Evolutionary conservation across 495 filamentous ascomycete species (phyloP).

Genomic region (Niebla homalea): DNA sequence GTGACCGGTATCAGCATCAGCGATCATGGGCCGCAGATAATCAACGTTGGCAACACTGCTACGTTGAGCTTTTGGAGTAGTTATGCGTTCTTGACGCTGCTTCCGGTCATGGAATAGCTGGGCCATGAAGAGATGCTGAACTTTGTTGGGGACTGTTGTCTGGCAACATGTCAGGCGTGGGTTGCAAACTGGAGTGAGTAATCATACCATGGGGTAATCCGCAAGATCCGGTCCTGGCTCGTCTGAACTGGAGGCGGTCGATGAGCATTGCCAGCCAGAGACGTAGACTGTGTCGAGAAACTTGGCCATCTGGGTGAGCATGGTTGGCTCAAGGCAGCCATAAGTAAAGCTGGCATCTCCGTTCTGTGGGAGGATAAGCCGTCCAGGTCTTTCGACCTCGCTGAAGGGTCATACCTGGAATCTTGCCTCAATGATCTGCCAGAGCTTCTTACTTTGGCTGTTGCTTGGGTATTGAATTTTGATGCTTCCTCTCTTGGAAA

Average conservation of each 20-base stretch:
- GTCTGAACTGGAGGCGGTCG: constrained; percentile 83
- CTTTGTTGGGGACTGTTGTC: constrained; percentile 98
- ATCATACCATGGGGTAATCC: constrained; percentile 85
- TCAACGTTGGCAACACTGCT: constrained; percentile 68
- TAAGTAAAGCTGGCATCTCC: constrained; percentile 85
- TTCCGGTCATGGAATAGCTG: constrained; percentile 99
- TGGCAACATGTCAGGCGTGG: constrained; percentile 20
- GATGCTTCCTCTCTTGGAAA: constrained; percentile 81
- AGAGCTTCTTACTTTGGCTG: constrained; percentile 81
- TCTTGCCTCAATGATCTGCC: constrained; percentile 72
- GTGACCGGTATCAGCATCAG: constrained; percentile 95
- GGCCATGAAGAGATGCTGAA: constrained; percentile 89
- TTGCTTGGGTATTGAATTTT: constrained; percentile 89
- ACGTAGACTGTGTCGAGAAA: constrained; percentile 98
- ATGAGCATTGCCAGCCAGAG: constrained; percentile 96
- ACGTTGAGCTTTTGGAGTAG: constrained; percentile 60
- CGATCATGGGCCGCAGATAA: constrained; percentile 91
- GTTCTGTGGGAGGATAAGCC: constrained; percentile 35
- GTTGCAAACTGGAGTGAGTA: background rate
- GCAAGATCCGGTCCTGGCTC: constrained; percentile 97
- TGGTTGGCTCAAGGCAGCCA: constrained; percentile 92
- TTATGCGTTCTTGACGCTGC: constrained; percentile 87
- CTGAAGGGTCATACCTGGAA: constrained; percentile 49
- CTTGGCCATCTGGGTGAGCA: constrained; percentile 98
- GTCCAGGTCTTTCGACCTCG: background rate